These are phyloP conservation scores for Eucalyptus cladocalyx DNA, from an alignment of 345 rosid genomes.

Conservation along the genomic window DNA sequence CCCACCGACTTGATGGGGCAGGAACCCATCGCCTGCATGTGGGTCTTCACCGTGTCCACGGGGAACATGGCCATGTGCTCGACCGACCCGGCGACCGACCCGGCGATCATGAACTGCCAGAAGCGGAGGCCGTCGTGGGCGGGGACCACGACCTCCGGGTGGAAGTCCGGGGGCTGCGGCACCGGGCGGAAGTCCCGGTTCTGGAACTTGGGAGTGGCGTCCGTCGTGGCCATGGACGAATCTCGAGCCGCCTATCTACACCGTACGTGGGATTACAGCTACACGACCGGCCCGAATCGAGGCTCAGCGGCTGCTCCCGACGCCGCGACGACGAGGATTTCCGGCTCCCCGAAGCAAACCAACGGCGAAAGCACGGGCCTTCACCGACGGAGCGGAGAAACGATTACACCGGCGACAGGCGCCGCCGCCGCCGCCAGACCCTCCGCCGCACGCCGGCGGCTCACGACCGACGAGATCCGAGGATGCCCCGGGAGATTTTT, in stretches of 20 bases:
- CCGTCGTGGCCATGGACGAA: slow-evolving; percentile 20
- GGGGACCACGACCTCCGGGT: slow-evolving; percentile 26
- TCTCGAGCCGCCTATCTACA: background rate
- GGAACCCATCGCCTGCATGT: slow-evolving; percentile 91
- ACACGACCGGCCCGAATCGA: background rate
- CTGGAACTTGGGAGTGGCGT: slow-evolving; percentile 43
- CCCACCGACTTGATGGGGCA: slow-evolving; percentile 83
- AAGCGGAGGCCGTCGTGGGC: slow-evolving; percentile 47
- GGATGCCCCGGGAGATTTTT: background rate
- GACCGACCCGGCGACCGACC: slow-evolving; percentile 82
- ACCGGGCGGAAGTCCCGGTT: slow-evolving; percentile 58
- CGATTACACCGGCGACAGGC: background rate
- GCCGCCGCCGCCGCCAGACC: background rate
- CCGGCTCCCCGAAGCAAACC: background rate
- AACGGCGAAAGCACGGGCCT: background rate
- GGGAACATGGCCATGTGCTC: slow-evolving; percentile 99
- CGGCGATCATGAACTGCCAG: slow-evolving; percentile 96
- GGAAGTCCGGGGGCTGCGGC: slow-evolving; percentile 52
- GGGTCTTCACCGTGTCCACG: slow-evolving; percentile 92
- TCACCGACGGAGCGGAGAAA: background rate
- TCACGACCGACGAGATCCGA: background rate
- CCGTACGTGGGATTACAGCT: background rate
- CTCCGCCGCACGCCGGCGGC: background rate
- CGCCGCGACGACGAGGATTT: background rate
- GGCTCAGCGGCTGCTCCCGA: background rate